A percentile compares a stretch with the other conserved stretches of the same genome.
Evolutionary conservation across 129 eudicot genomes (phyloP).

Genomic region (Pittosporum tobira): DNA sequence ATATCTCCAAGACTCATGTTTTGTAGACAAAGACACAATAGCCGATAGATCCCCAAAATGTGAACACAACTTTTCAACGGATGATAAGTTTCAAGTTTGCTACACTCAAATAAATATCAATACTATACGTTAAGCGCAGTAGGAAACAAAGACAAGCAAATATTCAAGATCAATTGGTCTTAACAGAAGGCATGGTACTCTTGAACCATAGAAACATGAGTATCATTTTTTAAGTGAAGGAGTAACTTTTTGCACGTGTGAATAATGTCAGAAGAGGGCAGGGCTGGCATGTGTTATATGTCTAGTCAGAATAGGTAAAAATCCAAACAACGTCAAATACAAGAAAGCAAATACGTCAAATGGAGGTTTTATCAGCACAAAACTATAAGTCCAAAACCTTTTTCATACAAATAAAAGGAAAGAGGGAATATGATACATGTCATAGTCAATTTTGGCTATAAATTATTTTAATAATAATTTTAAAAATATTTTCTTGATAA

Average conservation of each 20-base stretch:
- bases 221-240: background rate
- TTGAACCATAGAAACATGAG: background rate
- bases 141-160: background rate
- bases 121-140: background rate
- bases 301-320: conserved; percentile 5
- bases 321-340: conserved; percentile 18
- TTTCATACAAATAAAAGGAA: background rate
- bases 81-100: too few relatives aligned
- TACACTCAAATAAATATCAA: too few relatives aligned
- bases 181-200: background rate
- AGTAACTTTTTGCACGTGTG: background rate
- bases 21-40: background rate
- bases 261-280: background rate
- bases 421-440: too few relatives aligned
- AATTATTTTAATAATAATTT: too few relatives aligned
- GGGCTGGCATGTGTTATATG: background rate
- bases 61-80: background rate
- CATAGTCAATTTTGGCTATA: too few relatives aligned
- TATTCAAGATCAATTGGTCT: background rate
- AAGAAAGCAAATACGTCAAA: conserved; percentile 3
- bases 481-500: too few relatives aligned
- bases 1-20: background rate
- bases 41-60: background rate
- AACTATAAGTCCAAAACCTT: background rate
- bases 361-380: background rate